These are phyloP conservation scores for Gnomoniopsis smithogilvyi DNA, from an alignment of 2,329 filamentous ascomycete species.

Conservation along the genomic window DNA sequence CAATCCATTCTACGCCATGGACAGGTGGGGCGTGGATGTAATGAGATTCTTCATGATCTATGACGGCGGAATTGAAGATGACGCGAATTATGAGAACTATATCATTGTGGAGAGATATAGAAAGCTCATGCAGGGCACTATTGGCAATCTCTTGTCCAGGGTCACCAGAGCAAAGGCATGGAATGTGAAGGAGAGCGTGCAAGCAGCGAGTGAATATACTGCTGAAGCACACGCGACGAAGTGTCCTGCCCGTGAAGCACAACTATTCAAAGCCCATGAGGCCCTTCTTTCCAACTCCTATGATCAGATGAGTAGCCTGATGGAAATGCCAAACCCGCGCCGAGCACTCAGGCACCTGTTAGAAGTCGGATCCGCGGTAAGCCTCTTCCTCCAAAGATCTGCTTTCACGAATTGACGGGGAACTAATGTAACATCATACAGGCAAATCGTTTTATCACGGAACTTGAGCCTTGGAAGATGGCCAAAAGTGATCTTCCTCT, in stretches of 20 bases:
- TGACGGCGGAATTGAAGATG: slow-evolving; percentile 72
- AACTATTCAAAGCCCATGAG: slow-evolving; percentile 7
- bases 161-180: slow-evolving; percentile 67
- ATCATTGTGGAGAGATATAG: slow-evolving; percentile 74
- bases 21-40: slow-evolving; percentile 82
- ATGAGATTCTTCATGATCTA: slow-evolving; percentile 87
- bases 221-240: not conserved
- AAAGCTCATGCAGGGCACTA: slow-evolving; percentile 69
- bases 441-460: slow-evolving; percentile 66
- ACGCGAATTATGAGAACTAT: slow-evolving; percentile 82
- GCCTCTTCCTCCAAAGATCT: slow-evolving; percentile 15
- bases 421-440: slow-evolving; percentile 28
- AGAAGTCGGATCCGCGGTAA: slow-evolving; percentile 57
- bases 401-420: not conserved
- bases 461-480: slow-evolving; percentile 66
- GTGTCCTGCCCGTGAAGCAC: not conserved
- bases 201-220: slow-evolving; percentile 23
- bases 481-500: slow-evolving; percentile 28
- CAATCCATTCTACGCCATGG: slow-evolving; percentile 86
- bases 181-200: slow-evolving; percentile 61
- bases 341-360: slow-evolving; percentile 44
- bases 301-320: not conserved
- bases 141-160: slow-evolving; percentile 78
- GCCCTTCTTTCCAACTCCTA: not conserved
- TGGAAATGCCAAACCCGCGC: slow-evolving; percentile 14